phyloP scores from a whole-genome alignment of 2,329 filamentous ascomycete genomes.

The Cyclaneusma minus region DNA sequence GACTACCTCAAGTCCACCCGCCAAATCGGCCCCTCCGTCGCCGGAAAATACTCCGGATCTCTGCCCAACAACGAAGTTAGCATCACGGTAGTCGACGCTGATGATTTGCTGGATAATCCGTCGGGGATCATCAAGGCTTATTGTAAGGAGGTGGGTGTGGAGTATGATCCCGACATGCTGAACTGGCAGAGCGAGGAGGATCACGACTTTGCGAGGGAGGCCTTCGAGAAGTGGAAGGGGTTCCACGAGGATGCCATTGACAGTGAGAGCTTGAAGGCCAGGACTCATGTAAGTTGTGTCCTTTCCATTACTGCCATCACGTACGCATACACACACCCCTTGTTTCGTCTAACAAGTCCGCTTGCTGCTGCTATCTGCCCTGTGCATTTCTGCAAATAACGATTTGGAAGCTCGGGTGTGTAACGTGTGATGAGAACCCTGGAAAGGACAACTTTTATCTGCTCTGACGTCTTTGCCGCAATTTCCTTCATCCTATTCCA shows the following conservation, averaged over 20 bases:
- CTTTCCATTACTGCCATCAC: conserved; percentile 1
- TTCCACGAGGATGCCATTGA: conserved; percentile 92
- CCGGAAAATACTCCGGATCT: conserved; percentile 22
- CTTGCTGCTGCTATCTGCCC: no score
- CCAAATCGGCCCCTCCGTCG: conserved; percentile 53
- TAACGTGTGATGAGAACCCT: no score
- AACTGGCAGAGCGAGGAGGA: conserved; percentile 67
- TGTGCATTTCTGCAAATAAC: no score
- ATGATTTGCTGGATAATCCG: conserved; percentile 82
- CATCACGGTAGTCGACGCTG: conserved; percentile 82
- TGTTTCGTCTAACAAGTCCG: no score
- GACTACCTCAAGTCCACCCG: conserved; percentile 61
- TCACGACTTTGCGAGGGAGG: conserved; percentile 49
- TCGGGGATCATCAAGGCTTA: conserved; percentile 60
- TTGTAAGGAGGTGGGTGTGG: conserved; percentile 66
- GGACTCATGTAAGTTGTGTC: conserved; percentile 39
- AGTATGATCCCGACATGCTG: conserved; percentile 66
- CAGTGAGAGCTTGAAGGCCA: conserved; percentile 59
- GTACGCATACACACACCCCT: neutral
- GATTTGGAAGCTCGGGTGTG: no score
- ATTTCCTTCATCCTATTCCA: neutral
- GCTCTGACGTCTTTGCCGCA: no score
- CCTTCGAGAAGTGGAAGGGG: conserved; percentile 93
- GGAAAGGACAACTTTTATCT: no score
- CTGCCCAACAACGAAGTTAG: conserved; percentile 28